Conservation (phyloP, 2,329 filamentous ascomycete genomes). For the Trichoderma koningii region DNA sequence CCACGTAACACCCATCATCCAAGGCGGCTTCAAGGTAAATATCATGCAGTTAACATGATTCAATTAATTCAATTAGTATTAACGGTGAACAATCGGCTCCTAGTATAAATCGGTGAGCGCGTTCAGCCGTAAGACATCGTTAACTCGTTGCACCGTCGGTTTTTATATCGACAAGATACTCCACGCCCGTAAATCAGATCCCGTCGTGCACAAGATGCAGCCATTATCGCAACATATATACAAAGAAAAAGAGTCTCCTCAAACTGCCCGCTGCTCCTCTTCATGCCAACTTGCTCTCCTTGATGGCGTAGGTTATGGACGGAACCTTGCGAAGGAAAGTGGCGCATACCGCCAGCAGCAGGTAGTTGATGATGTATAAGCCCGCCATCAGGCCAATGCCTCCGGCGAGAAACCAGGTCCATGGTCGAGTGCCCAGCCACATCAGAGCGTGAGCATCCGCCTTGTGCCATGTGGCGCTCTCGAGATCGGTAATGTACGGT, state of each 20-base stretch:
- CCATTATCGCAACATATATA: slow-evolving; percentile 6
- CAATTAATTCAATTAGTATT: background rate
- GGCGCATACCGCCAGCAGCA: background rate
- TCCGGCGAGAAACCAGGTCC: slow-evolving; percentile 14
- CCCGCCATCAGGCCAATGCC: background rate
- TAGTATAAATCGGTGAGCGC: slow-evolving; percentile 1
- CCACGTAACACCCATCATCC: too few relatives aligned
- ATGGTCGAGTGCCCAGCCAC: slow-evolving; percentile 17
- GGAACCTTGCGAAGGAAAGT: slow-evolving; percentile 18
- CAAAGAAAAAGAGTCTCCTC: background rate
- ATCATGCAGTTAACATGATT: background rate
- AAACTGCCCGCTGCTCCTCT: background rate
- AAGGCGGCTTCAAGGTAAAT: background rate
- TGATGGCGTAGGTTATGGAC: slow-evolving; percentile 11
- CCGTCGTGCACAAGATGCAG: slow-evolving; percentile 6
- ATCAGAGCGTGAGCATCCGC: slow-evolving; percentile 19
- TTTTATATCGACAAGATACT: slow-evolving; percentile 1
- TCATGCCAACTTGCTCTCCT: slow-evolving; percentile 14
- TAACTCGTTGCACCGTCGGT: slow-evolving; percentile 8
- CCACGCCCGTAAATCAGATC: slow-evolving; percentile 3
- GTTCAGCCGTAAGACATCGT: background rate
- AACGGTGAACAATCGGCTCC: background rate
- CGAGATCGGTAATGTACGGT: slow-evolving; percentile 19
- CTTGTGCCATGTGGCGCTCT: slow-evolving; percentile 19
- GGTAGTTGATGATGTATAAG: slow-evolving; percentile 12